Conservation (phyloP, 805 yeast genomes). For the Barnettozyma pratensis region DNA sequence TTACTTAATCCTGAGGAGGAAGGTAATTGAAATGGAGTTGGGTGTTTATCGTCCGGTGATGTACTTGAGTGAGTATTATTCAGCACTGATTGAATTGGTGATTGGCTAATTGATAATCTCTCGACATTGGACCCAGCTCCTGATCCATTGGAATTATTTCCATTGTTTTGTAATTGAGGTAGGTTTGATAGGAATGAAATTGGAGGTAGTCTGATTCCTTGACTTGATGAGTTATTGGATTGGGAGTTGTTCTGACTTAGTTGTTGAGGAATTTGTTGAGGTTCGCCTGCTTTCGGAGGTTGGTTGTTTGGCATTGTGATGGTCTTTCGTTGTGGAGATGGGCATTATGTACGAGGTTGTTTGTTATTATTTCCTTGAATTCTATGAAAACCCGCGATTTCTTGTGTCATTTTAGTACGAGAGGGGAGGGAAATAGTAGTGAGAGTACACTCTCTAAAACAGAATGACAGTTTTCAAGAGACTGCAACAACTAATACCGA, state of each 20-base stretch:
- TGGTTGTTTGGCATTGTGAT: background rate
- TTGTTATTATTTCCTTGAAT: no score
- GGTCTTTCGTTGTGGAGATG: no score
- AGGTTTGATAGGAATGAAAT: constrained; percentile 29
- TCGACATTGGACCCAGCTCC: background rate
- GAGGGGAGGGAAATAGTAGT: no score
- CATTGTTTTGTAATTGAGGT: constrained; percentile 6
- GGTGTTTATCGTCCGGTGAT: background rate
- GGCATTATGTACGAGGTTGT: no score
- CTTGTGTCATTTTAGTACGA: no score
- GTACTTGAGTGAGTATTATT: background rate
- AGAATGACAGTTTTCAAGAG: no score
- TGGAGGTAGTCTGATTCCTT: constrained; percentile 33
- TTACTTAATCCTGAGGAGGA: background rate
- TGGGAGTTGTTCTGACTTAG: background rate
- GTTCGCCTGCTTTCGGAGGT: background rate
- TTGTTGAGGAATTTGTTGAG: background rate
- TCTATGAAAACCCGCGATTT: no score
- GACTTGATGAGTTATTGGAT: constrained; percentile 3
- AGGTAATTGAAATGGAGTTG: background rate
- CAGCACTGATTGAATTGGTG: background rate
- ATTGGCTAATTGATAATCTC: background rate
- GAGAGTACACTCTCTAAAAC: no score
- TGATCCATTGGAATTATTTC: background rate
- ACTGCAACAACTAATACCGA: no score